These are phyloP conservation scores for Fusarium redolens DNA, from an alignment of 2,329 filamentous ascomycete species.

Conservation along the genomic window DNA sequence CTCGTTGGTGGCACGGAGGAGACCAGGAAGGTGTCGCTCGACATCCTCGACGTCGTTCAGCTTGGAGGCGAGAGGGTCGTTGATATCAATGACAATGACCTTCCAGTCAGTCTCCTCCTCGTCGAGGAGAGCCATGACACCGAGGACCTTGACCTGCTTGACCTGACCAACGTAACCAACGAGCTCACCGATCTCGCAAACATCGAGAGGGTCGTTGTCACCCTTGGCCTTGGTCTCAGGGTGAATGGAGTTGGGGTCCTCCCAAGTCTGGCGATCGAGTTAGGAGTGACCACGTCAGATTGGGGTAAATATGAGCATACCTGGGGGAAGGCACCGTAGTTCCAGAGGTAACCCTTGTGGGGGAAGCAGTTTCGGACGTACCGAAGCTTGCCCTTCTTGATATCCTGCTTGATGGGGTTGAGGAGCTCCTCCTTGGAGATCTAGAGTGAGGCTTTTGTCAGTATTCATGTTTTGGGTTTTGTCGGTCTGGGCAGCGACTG, in stretches of 20 bases:
- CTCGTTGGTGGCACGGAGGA: slow-evolving; percentile 97
- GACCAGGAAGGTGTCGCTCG: slow-evolving; percentile 95
- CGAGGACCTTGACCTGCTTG: slow-evolving; percentile 99
- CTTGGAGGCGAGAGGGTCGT: slow-evolving; percentile 95
- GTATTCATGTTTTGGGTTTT: slow-evolving; percentile 19
- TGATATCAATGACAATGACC: slow-evolving; percentile 99
- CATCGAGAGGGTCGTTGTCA: slow-evolving; percentile 98
- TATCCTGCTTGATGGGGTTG: slow-evolving; percentile 99
- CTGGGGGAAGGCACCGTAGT: slow-evolving; percentile 99
- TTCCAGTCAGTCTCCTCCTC: slow-evolving; percentile 99
- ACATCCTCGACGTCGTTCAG: slow-evolving; percentile 99
- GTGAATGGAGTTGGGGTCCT: slow-evolving; percentile 95
- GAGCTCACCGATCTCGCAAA: slow-evolving; percentile 99
- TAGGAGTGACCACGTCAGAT: slow-evolving; percentile 15
- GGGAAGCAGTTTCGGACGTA: slow-evolving; percentile 99
- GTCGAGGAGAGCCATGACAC: slow-evolving; percentile 98
- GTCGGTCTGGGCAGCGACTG: slow-evolving; percentile 16
- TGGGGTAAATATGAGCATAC: slow-evolving; percentile 58
- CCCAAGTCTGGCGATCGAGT: slow-evolving; percentile 81
- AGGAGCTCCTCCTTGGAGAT: slow-evolving; percentile 99
- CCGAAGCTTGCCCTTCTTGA: slow-evolving; percentile 99
- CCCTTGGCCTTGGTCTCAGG: slow-evolving; percentile 99
- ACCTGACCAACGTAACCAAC: slow-evolving; percentile 96
- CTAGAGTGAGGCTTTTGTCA: slow-evolving; percentile 59
- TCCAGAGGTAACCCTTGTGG: slow-evolving; percentile 99